A percentile compares a stretch with the other conserved stretches of the same genome.
phyloP scores from a whole-genome alignment of 23 red algal species.

The Gracilaria caudata region DNA sequence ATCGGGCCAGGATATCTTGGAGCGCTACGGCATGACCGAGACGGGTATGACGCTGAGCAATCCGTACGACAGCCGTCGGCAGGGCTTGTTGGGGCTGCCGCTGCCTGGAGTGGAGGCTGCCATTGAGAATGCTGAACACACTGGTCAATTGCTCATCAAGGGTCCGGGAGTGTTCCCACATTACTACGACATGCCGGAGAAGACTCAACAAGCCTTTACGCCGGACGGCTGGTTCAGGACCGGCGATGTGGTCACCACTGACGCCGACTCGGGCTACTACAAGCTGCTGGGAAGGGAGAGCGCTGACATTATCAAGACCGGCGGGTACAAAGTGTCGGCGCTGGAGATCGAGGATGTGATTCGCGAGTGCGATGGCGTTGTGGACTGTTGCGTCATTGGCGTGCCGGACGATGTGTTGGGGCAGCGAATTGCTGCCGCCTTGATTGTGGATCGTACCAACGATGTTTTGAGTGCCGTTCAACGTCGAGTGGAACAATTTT shows the following conservation, averaged over 20 bases:
- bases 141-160: constrained; percentile 79
- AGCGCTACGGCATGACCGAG: constrained; percentile 99
- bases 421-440: constrained; percentile 64
- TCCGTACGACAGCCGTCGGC: constrained; percentile 42
- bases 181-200: constrained; percentile 71
- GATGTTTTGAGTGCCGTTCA: constrained; percentile 24
- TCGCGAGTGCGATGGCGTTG: constrained; percentile 49
- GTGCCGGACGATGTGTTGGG: constrained; percentile 73
- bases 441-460: constrained; percentile 51
- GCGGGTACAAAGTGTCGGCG: constrained; percentile 91
- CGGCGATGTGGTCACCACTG: constrained; percentile 82
- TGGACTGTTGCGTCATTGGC: constrained; percentile 74
- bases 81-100: constrained; percentile 62
- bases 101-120: constrained; percentile 68
- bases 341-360: constrained; percentile 87
- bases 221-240: constrained; percentile 88
- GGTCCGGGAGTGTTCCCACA: constrained; percentile 79
- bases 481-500: constrained; percentile 33
- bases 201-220: constrained; percentile 73
- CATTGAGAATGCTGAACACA: constrained; percentile 22
- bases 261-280: constrained; percentile 33
- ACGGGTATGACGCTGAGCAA: constrained; percentile 74
- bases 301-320: constrained; percentile 87
- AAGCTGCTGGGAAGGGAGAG: constrained; percentile 74
- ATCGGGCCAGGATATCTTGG: constrained; percentile 66